Base-by-base conservation (phyloP, 257 asterid genomes). In the Solanum gandarillasii region DNA sequence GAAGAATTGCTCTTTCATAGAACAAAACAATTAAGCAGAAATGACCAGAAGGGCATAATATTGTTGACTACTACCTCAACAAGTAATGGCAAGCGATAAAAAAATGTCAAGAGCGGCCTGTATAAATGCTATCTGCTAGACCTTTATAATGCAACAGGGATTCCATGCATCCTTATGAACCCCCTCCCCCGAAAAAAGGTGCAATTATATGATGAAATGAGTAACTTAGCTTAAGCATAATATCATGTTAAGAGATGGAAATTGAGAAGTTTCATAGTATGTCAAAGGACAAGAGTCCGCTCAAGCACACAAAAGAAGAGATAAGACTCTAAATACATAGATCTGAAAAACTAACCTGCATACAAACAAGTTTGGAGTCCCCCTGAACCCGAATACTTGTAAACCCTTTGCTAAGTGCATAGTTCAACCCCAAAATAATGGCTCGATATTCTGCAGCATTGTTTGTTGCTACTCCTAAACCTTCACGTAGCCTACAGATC, bases 341-440 rank as follows among this genome's bases (percentile, higher is more conserved):
- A 83, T 41, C 76, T 27, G 78, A 34, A 72, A 74, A 38, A 85
- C 88, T 11, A 27, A 88, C 90, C 88, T 88, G 90, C 90, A 88
- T 88, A 67, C 90, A 88, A 3, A 88, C 88, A 79, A 88, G 90
- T 83, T 88, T 88, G 34, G 90, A 86, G 90, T 88, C 90, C 36
- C 90, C 90, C 25, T 68, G 90, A 39, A 73, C 90, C 18, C 70
- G 88, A 86, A 88, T 70, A 68, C 87, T 86, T 34, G 90, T 79
- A 88, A 88, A 88, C 14, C 90, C 90, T 81, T 86, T 78, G 41
- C 62, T 73, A 78, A 88, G 87, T 60, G 90, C 90, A 52, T 27
- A 78, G 32, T 70, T 88, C 68, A 88, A 79, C 72, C 90, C 90
- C 62, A 88, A 88, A 65, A 88, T 88, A 29, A 88, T 65, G 65